phyloP scores from a whole-genome alignment of 2,329 filamentous ascomycete species.

The Claviceps pazoutovae region DNA sequence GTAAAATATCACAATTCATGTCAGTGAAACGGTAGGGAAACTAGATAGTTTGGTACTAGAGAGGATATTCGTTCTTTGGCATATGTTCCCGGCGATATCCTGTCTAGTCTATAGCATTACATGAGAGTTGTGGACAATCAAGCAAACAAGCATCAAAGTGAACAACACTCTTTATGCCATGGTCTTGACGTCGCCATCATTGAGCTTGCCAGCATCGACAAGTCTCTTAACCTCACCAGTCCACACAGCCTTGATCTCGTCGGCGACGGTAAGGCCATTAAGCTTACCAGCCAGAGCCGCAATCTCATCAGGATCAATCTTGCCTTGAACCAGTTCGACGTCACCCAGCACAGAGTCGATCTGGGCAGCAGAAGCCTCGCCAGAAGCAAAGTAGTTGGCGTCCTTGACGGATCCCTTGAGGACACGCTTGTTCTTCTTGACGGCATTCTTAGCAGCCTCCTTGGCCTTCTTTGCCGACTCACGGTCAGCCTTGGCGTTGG shows the following conservation, averaged over 20 bases:
- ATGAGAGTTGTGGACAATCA: background rate
- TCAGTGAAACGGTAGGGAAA: background rate
- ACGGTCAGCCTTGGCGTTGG: constrained; percentile 69
- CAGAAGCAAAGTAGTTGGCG: constrained; percentile 80
- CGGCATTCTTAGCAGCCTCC: constrained; percentile 94
- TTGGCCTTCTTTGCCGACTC: constrained; percentile 89
- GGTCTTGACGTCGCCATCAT: constrained; percentile 66
- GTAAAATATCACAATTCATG: background rate
- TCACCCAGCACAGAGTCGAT: constrained; percentile 76
- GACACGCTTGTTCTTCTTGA: constrained; percentile 99
- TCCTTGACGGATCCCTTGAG: constrained; percentile 91
- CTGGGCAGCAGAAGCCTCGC: constrained; percentile 57
- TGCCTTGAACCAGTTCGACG: constrained; percentile 73
- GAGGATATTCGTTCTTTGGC: background rate
- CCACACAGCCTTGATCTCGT: constrained; percentile 79
- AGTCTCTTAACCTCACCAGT: constrained; percentile 63
- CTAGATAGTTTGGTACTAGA: background rate
- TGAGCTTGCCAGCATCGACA: constrained; percentile 69
- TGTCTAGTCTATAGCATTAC: background rate
- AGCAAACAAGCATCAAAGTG: background rate
- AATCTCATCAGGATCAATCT: constrained; percentile 84
- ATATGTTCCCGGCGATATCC: background rate
- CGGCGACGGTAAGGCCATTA: constrained; percentile 60
- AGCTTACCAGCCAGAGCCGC: constrained; percentile 71
- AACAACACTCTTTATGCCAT: constrained; percentile 24